These are phyloP conservation scores for Aureobasidium pullulans DNA, from an alignment of 2,329 filamentous ascomycete genomes.

Conservation along the genomic window DNA sequence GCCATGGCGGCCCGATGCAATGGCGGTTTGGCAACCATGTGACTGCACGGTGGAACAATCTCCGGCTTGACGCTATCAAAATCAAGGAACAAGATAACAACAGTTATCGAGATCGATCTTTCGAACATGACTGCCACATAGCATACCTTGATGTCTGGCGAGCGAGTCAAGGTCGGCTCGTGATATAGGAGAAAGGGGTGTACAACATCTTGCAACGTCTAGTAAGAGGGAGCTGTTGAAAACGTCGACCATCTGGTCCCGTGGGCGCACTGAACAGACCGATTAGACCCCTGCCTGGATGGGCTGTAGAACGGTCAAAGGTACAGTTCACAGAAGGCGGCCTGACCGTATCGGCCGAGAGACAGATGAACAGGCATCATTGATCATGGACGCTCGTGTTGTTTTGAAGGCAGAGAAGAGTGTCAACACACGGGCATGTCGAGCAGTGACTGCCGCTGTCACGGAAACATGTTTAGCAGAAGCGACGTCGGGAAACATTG, in stretches of 20 bases:
- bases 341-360: background rate
- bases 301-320: background rate
- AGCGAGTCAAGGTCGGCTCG: background rate
- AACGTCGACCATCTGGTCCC: background rate
- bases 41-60: conserved; percentile 3
- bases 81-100: conserved; percentile 8
- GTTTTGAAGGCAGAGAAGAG: background rate
- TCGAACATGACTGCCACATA: background rate
- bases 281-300: conserved; percentile 1
- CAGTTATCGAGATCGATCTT: background rate
- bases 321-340: background rate
- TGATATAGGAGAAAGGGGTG: background rate
- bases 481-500: background rate
- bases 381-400: background rate
- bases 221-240: background rate
- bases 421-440: background rate
- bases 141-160: conserved; percentile 1
- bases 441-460: conserved; percentile 11
- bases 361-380: no score
- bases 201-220: background rate
- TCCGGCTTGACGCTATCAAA: background rate
- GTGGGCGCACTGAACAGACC: background rate
- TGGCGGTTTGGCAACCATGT: background rate
- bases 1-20: conserved; percentile 1
- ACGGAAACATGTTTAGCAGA: background rate